A percentile compares a stretch with the other conserved stretches of the same genome.
phyloP scores from a whole-genome alignment of 352 stramenopile genomes.

The Phytophthora rubi region DNA sequence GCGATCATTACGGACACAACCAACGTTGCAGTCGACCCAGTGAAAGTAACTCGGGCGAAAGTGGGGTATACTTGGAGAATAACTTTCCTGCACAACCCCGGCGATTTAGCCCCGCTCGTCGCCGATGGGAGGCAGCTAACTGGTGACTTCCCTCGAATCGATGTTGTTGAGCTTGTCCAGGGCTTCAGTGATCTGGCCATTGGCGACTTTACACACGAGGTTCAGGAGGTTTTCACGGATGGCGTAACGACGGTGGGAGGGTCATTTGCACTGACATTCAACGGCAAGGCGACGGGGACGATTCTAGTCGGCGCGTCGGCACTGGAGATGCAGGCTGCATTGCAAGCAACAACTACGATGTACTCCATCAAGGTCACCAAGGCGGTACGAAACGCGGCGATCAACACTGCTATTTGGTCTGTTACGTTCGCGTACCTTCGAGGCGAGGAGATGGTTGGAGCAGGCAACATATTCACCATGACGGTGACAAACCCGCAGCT shows the following conservation, averaged over 20 bases:
- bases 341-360: constrained; percentile 80
- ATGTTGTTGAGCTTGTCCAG: constrained; percentile 68
- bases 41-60: constrained; percentile 67
- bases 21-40: constrained; percentile 74
- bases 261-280: constrained; percentile 91
- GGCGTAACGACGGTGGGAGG: constrained; percentile 55
- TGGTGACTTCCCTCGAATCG: constrained; percentile 88
- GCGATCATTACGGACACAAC: constrained; percentile 78
- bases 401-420: constrained; percentile 89
- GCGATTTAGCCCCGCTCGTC: constrained; percentile 88
- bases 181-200: constrained; percentile 69
- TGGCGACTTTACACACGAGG: constrained; percentile 93
- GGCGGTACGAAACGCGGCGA: constrained; percentile 31
- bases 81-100: constrained; percentile 89
- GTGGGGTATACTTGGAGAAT: constrained; percentile 93
- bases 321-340: constrained; percentile 84
- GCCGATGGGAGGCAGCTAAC: constrained; percentile 84
- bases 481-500: constrained; percentile 62
- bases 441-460: constrained; percentile 92
- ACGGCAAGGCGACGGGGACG: constrained; percentile 78
- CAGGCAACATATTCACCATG: constrained; percentile 90
- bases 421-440: constrained; percentile 94
- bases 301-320: constrained; percentile 83
- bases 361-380: constrained; percentile 88
- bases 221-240: constrained; percentile 37